Evolutionary conservation across 495 filamentous ascomycete genomes (phyloP).

Genomic region (Schizothecium vesticola): DNA sequence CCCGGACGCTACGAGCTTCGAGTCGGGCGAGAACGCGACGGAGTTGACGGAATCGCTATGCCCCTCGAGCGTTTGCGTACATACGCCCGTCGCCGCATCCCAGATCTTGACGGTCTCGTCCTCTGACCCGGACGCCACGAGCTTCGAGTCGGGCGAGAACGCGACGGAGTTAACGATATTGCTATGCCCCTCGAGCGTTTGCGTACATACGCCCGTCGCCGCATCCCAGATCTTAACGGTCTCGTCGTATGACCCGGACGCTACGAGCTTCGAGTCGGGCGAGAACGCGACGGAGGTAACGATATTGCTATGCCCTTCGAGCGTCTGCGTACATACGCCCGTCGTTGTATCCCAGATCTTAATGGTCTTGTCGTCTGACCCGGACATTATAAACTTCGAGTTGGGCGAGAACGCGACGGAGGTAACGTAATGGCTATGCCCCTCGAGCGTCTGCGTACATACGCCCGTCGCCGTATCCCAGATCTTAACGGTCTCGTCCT

Average conservation of each 20-base stretch:
- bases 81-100: conserved; percentile 15
- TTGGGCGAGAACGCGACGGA: conserved; percentile 8
- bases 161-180: neutral
- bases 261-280: conserved; percentile 13
- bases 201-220: neutral
- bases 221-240: conserved; percentile 7
- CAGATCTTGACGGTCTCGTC: conserved; percentile 31
- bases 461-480: conserved; percentile 4
- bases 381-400: neutral
- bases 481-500: neutral
- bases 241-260: conserved; percentile 12
- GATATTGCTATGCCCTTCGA: conserved; percentile 20
- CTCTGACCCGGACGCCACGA: conserved; percentile 27
- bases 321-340: conserved; percentile 8
- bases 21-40: conserved; percentile 11
- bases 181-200: neutral
- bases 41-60: neutral
- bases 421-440: conserved; percentile 1
- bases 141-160: conserved; percentile 8
- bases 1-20: conserved; percentile 23
- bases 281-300: conserved; percentile 22
- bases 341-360: neutral
- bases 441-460: conserved; percentile 3
- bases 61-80: conserved; percentile 9
- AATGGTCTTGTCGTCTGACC: too few species aligned